Evolutionary conservation across 331 rosid species (phyloP).

Genomic region (Acacia pycnantha): DNA sequence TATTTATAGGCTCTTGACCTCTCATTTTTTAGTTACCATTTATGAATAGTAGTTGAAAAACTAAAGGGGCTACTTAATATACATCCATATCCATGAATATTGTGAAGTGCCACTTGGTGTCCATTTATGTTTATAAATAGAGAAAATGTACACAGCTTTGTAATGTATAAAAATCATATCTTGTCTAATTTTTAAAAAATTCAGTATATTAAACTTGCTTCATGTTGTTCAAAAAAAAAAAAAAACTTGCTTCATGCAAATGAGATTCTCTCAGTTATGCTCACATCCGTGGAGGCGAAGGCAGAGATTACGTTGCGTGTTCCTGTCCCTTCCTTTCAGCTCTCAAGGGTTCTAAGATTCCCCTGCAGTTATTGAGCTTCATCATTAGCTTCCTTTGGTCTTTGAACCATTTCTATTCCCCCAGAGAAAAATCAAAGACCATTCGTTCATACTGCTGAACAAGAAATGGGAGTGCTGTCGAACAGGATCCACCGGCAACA

Average conservation of each 20-base stretch:
- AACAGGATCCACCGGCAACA: constrained; percentile 46
- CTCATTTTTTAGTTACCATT: too few relatives aligned
- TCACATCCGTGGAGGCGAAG: constrained; percentile 4
- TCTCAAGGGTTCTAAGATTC: neutral
- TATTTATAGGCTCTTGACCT: too few relatives aligned
- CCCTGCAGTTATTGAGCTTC: neutral
- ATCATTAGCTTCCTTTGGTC: neutral
- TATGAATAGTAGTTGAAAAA: too few relatives aligned
- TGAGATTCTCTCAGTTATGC: neutral
- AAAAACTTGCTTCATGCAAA: neutral
- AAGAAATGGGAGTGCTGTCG: constrained; percentile 58
- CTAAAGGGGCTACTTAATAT: too few relatives aligned
- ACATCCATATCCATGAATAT: too few relatives aligned
- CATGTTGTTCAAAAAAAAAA: too few relatives aligned
- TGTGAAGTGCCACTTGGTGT: too few relatives aligned
- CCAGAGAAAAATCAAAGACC: neutral
- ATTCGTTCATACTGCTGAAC: neutral
- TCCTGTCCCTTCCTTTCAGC: neutral
- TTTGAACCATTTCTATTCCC: neutral
- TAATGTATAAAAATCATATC: too few relatives aligned
- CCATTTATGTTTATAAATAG: too few relatives aligned
- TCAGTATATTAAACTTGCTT: neutral
- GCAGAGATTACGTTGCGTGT: constrained; percentile 3
- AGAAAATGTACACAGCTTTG: too few relatives aligned
- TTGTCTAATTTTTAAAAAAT: too few relatives aligned